phyloP scores from a whole-genome alignment of 495 filamentous ascomycete species.

The Penicillium desertorum region DNA sequence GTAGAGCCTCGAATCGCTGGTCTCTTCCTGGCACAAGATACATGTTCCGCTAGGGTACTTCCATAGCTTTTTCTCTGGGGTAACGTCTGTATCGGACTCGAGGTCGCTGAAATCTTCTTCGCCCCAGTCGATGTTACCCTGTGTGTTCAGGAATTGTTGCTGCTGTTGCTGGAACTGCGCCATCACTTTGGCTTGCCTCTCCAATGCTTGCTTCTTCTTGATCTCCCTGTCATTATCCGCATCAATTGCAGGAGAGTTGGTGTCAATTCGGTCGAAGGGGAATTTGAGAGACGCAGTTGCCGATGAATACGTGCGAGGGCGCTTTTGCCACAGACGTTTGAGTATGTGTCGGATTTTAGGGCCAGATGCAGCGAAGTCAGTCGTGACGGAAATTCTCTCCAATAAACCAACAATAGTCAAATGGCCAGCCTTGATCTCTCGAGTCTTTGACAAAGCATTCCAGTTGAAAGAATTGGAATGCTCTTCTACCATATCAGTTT shows the following conservation, averaged over 20 bases:
- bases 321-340: constrained; percentile 82
- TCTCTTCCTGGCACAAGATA: constrained; percentile 95
- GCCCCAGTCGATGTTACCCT: constrained; percentile 82
- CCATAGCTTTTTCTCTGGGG: constrained; percentile 71
- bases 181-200: constrained; percentile 90
- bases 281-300: constrained; percentile 54
- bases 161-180: constrained; percentile 97
- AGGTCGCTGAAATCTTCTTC: constrained; percentile 70
- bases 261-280: constrained; percentile 54
- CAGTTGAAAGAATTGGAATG: constrained; percentile 62
- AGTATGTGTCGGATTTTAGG: constrained; percentile 83
- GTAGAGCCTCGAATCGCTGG: constrained; percentile 82
- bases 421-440: constrained; percentile 53
- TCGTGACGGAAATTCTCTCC: constrained; percentile 69
- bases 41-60: constrained; percentile 94
- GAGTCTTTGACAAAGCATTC: constrained; percentile 61
- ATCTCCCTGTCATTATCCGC: constrained; percentile 70
- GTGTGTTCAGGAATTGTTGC: constrained; percentile 84
- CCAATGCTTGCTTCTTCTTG: constrained; percentile 85
- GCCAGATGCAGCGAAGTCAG: constrained; percentile 74
- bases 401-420: constrained; percentile 73
- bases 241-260: constrained; percentile 57
- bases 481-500: constrained; percentile 52
- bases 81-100: constrained; percentile 55
- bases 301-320: constrained; percentile 63